Base-by-base conservation (phyloP, 2,329 filamentous ascomycete species). In the Hypoxylon sp. region DNA sequence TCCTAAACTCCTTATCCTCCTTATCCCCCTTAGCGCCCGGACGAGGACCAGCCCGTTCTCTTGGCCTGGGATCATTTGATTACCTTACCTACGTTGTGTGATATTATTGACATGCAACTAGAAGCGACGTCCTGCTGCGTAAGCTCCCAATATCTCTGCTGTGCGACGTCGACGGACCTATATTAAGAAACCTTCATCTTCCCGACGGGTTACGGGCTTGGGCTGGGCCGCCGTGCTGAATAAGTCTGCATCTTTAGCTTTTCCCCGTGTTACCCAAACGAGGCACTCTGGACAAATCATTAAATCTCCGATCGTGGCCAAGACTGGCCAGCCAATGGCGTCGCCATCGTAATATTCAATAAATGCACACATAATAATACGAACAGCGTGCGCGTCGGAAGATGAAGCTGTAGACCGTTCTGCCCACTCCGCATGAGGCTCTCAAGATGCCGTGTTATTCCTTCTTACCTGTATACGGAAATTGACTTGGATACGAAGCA, bases 211-310 rank as follows among this genome's bases (percentile, higher is more conserved):
- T 64, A 56, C 46, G 56, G 20, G 24, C 24, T 28, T 24, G 54
- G 38, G 24, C 24, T 28, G 32, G 54, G 38, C 61, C 64, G 63
- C 61, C 50, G 61, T 61, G 67, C 62, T 63, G 30, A 61, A 63
- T 64, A 44, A 54, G 61, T 57, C 55, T 62, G 59, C 56, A 56
- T 69, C 63, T 56, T n/a, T 26, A 56, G 46, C 64, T 67, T 63
- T 65, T 68, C 48, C 48, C 67, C 63, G 65, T 67, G 52, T 60
- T 64, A 70, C 68, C 64, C 61, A 61, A 65, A 58, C n/a, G n/a
- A 49, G 46, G 44, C 48, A 50, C 46, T 56, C 48, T 70, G 55
- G 61, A 70, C 71, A 68, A 73, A 72, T 72, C 69, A 73, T 70
- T 70, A 68, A 70, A 51, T 70, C 60, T 64, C 68, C 68, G 68